These are phyloP conservation scores for Heracleum sosnowskyi DNA, from an alignment of 129 eudicot species.

Conservation along the genomic window DNA sequence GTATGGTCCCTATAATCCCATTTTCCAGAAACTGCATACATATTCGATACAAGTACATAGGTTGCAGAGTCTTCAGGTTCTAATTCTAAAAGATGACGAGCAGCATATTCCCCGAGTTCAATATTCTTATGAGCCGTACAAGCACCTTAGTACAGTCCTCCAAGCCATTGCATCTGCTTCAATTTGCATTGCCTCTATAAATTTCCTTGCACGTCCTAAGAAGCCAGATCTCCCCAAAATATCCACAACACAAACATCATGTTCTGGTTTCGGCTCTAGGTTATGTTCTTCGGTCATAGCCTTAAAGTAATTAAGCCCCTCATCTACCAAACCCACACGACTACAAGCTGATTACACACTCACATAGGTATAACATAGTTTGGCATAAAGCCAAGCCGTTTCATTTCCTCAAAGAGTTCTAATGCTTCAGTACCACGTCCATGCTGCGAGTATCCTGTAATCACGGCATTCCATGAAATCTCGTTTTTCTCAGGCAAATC, in stretches of 20 bases:
- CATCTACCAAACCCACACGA: slow-evolving; percentile 88
- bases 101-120: slow-evolving; percentile 74
- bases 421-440: slow-evolving; percentile 76
- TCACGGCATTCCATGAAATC: slow-evolving; percentile 96
- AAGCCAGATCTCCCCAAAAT: slow-evolving; percentile 88
- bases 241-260: slow-evolving; percentile 90
- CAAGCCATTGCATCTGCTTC: slow-evolving; percentile 89
- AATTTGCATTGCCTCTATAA: slow-evolving; percentile 71
- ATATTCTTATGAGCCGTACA: slow-evolving; percentile 70
- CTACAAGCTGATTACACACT: slow-evolving; percentile 95
- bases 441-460: slow-evolving; percentile 92
- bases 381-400: slow-evolving; percentile 37
- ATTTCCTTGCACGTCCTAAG: slow-evolving; percentile 50
- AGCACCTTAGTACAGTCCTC: slow-evolving; percentile 92
- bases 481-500: slow-evolving; percentile 61
- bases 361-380: slow-evolving; percentile 72
- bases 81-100: slow-evolving; percentile 50
- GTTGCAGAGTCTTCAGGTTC: slow-evolving; percentile 94
- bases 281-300: slow-evolving; percentile 69
- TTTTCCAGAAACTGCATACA: slow-evolving; percentile 65
- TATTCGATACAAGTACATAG: slow-evolving; percentile 79
- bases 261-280: slow-evolving; percentile 69
- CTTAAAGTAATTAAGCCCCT: slow-evolving; percentile 70
- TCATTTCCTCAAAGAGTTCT: slow-evolving; percentile 77
- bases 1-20: slow-evolving; percentile 62